Evolutionary conservation across 331 rosid species (phyloP).

Genomic region (Malus hybrid): DNA sequence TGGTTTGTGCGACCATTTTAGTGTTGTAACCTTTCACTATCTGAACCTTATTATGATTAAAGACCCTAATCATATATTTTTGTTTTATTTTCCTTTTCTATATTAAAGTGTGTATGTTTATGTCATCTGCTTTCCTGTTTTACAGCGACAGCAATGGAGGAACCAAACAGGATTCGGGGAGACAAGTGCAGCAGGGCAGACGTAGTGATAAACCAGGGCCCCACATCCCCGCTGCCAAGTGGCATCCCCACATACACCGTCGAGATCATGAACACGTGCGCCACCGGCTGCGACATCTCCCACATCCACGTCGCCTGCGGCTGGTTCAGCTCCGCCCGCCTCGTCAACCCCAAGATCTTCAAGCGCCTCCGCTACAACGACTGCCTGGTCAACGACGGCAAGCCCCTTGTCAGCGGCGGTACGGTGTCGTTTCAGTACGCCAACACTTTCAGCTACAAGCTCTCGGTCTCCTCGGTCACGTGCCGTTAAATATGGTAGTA

Average conservation of each 20-base stretch:
- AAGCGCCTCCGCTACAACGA: slow-evolving; percentile 71
- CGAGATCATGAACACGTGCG: slow-evolving; percentile 67
- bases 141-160: slow-evolving; percentile 23
- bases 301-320: slow-evolving; percentile 70
- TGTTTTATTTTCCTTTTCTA: neutral
- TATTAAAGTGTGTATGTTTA: neutral
- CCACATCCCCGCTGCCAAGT: slow-evolving; percentile 66
- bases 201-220: slow-evolving; percentile 65
- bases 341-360: slow-evolving; percentile 80
- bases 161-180: slow-evolving; percentile 74
- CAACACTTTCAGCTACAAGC: slow-evolving; percentile 59
- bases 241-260: slow-evolving; percentile 88
- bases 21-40: neutral
- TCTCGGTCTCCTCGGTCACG: slow-evolving; percentile 51
- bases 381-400: slow-evolving; percentile 84
- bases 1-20: too few species aligned
- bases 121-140: neutral
- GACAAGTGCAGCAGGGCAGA: slow-evolving; percentile 65
- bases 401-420: slow-evolving; percentile 51
- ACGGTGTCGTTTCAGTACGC: slow-evolving; percentile 72
- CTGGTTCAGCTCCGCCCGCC: slow-evolving; percentile 91
- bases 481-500: slow-evolving; percentile 16
- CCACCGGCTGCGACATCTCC: slow-evolving; percentile 64
- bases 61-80: too few species aligned
- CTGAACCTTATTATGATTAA: neutral